Evolutionary conservation across 164 flowering plant species (phyloP), one percentile per base, ranked within the genome.

Genomic region (Annona cherimola): DNA sequence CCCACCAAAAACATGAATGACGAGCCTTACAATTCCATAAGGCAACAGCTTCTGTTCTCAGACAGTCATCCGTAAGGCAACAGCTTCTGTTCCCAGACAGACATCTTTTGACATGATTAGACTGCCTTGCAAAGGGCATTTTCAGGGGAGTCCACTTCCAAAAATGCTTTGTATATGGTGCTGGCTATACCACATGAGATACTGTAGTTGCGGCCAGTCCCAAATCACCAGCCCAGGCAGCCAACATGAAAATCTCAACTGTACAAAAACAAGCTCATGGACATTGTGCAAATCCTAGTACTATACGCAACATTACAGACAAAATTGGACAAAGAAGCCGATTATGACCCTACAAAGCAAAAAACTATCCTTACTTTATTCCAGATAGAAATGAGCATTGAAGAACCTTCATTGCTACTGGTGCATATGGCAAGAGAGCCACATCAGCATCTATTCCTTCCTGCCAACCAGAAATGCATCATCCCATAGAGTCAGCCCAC

Each of bases 341-440:
- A 26, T n/a, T 44, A 54, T 26, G 20, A 42, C 19, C 45, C 19
- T 6, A 42, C 40, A 19, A 40, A 40, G 41, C 18, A 19, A 44
- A 63, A 63, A 35, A 43, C 42, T 1, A 19, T 14, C 69, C 85
- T 73, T 81, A 94, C 98, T 76, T 81, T 69, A 89, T 85, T 77
- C 98, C 99, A 69, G 97, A 89, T 66, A 85, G 82, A 82, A 92
- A 92, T 14, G 96, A 88, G 72, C 99, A 92, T 62, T 87, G 88
- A 71, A 90, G 89, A 72, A 94, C 90, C 79, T 88, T 91, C 90
- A 94, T 90, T 64, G 76, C 78, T 78, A 90, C 74, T 70, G 96
- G 97, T 82, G 85, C 77, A 79, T 85, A 94, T 70, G 98, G 99
- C 59, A 87, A 75, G 50, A 91, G 83, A 67, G 90, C 87, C 69